Percentiles rank a stretch among this genome's conserved stretches.
Evolutionary conservation across 108 stramenopile genomes (phyloP).

Genomic region (Bacterosira constricta): DNA sequence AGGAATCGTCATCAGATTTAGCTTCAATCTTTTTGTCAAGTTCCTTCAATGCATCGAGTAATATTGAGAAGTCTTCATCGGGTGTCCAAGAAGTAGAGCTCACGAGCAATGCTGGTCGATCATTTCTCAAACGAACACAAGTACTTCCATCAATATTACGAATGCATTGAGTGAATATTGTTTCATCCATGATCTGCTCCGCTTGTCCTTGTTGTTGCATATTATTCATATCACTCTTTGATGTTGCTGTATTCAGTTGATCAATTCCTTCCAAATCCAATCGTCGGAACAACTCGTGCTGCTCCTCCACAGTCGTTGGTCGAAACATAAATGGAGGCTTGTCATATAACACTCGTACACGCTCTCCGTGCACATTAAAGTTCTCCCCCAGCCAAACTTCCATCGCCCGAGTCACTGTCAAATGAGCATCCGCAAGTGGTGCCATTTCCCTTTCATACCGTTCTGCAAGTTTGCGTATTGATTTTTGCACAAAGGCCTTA

Average conservation of each 20-base stretch:
- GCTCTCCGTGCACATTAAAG: conserved; percentile 53
- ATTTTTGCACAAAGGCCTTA: not conserved
- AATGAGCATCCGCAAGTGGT: conserved; percentile 77
- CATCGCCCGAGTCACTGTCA: conserved; percentile 94
- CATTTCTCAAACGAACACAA: conserved; percentile 33
- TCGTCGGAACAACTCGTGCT: conserved; percentile 71
- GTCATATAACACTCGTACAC: conserved; percentile 82
- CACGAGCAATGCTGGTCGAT: conserved; percentile 89
- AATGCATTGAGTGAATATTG: conserved; percentile 64
- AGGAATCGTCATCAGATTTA: not conserved
- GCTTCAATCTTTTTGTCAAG: conserved; percentile 61
- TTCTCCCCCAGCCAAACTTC: conserved; percentile 76
- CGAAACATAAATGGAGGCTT: conserved; percentile 88
- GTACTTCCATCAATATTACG: conserved; percentile 1
- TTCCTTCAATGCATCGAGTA: conserved; percentile 81
- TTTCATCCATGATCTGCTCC: conserved; percentile 27
- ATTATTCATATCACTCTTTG: conserved; percentile 13
- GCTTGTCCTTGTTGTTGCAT: conserved; percentile 16
- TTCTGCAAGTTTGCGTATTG: conserved; percentile 52
- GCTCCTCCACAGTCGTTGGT: conserved; percentile 63
- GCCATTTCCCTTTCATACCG: conserved; percentile 80
- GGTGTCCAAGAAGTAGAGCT: conserved; percentile 97
- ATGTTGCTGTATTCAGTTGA: not conserved
- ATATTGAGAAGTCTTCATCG: conserved; percentile 97
- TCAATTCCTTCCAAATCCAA: conserved; percentile 35